phyloP scores from a whole-genome alignment of 257 asterid species.

The Paraleonurus japonicus region DNA sequence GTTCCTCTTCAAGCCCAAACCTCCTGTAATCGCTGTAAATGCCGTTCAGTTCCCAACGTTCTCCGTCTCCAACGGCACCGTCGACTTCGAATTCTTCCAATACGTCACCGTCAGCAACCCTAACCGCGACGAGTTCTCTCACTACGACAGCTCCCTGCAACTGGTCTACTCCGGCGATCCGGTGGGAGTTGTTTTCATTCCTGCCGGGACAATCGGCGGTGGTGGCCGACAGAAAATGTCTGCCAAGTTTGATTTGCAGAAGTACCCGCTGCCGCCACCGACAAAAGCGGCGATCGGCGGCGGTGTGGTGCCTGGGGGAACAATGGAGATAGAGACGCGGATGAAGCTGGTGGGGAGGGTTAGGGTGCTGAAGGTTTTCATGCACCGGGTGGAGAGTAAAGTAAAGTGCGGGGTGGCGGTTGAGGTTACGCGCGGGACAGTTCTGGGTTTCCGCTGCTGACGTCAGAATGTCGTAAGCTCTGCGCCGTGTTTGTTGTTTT shows the following conservation, averaged over 20 bases:
- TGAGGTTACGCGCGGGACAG: constrained; percentile 70
- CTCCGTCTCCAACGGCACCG: constrained; percentile 75
- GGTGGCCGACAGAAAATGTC: constrained; percentile 83
- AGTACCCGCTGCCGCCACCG: constrained; percentile 60
- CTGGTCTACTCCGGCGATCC: constrained; percentile 77
- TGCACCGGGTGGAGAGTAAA: constrained; percentile 69
- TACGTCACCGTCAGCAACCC: constrained; percentile 87
- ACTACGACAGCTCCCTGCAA: constrained; percentile 97
- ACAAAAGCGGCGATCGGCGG: constrained; percentile 41
- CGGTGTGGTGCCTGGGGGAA: constrained; percentile 31
- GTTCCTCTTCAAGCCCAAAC: constrained; percentile 75
- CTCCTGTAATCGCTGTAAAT: constrained; percentile 77
- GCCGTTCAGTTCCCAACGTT: constrained; percentile 85
- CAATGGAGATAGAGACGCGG: constrained; percentile 85
- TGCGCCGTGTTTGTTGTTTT: neutral
- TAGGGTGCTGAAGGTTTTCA: constrained; percentile 76
- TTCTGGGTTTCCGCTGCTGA: constrained; percentile 81
- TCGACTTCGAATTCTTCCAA: constrained; percentile 82
- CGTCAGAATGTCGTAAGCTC: neutral
- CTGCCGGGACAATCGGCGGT: constrained; percentile 82
- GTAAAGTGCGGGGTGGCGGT: constrained; percentile 69
- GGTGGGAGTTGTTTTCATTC: constrained; percentile 81
- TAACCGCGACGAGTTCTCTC: constrained; percentile 85
- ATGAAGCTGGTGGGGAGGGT: constrained; percentile 90
- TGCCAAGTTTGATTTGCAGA: constrained; percentile 73